phyloP scores from a whole-genome alignment of 2,329 filamentous ascomycete genomes.

The Aspergillus sclerotialis region DNA sequence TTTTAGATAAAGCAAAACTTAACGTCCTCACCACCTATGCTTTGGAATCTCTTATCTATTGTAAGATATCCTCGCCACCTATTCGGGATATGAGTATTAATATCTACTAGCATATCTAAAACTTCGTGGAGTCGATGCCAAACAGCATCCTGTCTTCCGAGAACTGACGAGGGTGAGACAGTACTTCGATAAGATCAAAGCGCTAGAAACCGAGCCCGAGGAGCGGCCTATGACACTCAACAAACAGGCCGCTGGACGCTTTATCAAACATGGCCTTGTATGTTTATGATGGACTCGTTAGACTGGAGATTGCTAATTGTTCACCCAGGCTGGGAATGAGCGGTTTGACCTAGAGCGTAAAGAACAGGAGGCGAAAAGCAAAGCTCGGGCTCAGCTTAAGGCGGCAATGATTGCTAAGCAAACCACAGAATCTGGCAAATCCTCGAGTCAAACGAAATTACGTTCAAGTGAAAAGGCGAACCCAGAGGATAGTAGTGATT shows the following conservation, averaged over 20 bases:
- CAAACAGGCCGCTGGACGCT: slow-evolving; percentile 69
- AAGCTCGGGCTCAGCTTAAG: slow-evolving; percentile 43
- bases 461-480: slow-evolving; percentile 14
- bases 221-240: slow-evolving; percentile 57
- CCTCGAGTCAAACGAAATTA: slow-evolving; percentile 11
- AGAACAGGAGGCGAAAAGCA: slow-evolving; percentile 45
- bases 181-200: slow-evolving; percentile 89
- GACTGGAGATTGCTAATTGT: slow-evolving; percentile 11
- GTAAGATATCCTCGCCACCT: slow-evolving; percentile 41
- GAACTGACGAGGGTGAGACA: slow-evolving; percentile 82
- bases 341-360: slow-evolving; percentile 46
- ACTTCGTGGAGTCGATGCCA: slow-evolving; percentile 72
- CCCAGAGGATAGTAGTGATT: slow-evolving; percentile 9
- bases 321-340: slow-evolving; percentile 40
- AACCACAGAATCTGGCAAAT: slow-evolving; percentile 17
- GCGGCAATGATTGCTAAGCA: slow-evolving; percentile 38
- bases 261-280: slow-evolving; percentile 76
- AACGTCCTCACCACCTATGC: slow-evolving; percentile 83
- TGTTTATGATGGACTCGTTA: slow-evolving; percentile 17
- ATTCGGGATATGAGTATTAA: slow-evolving; percentile 5
- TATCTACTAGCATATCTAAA: slow-evolving; percentile 59
- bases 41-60: slow-evolving; percentile 84
- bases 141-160: slow-evolving; percentile 73
- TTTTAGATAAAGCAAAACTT: slow-evolving; percentile 93
- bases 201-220: slow-evolving; percentile 57